Evolutionary conservation across 23 red algal species (phyloP), one percentile per base, ranked within the genome.

Genomic region (Rhodosorus marinus): DNA sequence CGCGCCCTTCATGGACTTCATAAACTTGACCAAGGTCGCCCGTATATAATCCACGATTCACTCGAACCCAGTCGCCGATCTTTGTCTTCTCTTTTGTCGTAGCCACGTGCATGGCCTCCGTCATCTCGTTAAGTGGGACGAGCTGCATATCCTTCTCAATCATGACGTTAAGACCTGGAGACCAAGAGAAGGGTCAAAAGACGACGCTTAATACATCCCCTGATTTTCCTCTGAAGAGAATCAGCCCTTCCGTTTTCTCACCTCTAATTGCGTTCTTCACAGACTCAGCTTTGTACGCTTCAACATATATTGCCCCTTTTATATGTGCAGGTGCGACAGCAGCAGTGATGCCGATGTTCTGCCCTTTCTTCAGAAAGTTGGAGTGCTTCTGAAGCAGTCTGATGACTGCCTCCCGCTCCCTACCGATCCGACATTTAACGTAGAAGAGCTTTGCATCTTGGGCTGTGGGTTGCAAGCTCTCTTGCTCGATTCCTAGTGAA

Each of bases 21-120:
- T 69, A 85, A 3, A 98, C 90, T 57, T 98, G 90, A 11, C 73
- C 90, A 11, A 98, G 65, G 57, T 98, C 90, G 35, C 79, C 90
- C 21, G 63, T 75, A 60, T 98, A 83, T 32, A 81, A 53, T 20
- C 79, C 74, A 11, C 90, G 64, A 7, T 47, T 38, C 26, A 98
- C 64, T 8, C 90, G 51, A 2, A 98, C 90, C 90, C 90, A 98
- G 14, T 72, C 74, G 17, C 79, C 80, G 17, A 42, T 34, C 33
- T 47, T 33, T 49, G 81, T 38, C 25, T 85, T 80, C 20, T 72
- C 67, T 6, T 45, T 43, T 33, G 72, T 31, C 62, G 61, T 79
- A 30, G 51, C 51, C 9, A 76, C 42, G 28, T 41, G 47, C 28
- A 98, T 33, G 21, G 86, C 79, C 19, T 85, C 77, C 34, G 66